Evolutionary conservation across 164 flowering plant genomes (phyloP), one percentile per base, ranked within the genome.

Genomic region (Santalum album): DNA sequence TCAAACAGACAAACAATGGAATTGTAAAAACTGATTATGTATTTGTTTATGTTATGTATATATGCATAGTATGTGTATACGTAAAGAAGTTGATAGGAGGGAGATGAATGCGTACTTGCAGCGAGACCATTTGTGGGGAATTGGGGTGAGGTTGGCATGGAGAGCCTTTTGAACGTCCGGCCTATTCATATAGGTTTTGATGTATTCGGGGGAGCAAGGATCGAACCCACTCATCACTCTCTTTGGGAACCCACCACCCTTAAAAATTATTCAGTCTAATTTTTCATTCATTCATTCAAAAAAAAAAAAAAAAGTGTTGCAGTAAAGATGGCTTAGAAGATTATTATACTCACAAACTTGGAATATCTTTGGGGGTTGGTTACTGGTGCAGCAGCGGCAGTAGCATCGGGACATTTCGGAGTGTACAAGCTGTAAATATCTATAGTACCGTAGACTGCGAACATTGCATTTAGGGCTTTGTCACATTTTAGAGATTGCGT

Each of bases 141-240:
- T 75, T 39, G 74, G 64, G 36, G 96, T 88, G 54, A 75, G 65
- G 68, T 86, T 88, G 22, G 96, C 96, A 66, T 89, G 96, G 18
- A 89, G 76, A 16, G 96, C 91, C 26, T 43, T 44, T 55, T 86
- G 96, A 68, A 89, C 96, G 43, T 89, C 96, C 1, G 78, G 79
- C 56, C 89, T 74, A 49, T 88, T 88, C 49, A 85, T 65, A 40
- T 88, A 88, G 0, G 3, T 56, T 23, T 63, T 64, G 0, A 81
- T 68, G 57, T 84, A 76, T 14, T 63, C 50, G 2, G 75, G 45
- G 14, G 64, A 35, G 55, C 91, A 81, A 0, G 84, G 85, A 46
- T 85, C 86, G 54, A 77, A 82, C 6, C 92, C 92, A 0, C 81
- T n/a, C n/a, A n/a, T n/a, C n/a, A n/a, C n/a, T n/a, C n/a, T n/a